Evolutionary conservation across 352 stramenopile species (phyloP).

Genomic region (Pilasporangium apinafurcum): DNA sequence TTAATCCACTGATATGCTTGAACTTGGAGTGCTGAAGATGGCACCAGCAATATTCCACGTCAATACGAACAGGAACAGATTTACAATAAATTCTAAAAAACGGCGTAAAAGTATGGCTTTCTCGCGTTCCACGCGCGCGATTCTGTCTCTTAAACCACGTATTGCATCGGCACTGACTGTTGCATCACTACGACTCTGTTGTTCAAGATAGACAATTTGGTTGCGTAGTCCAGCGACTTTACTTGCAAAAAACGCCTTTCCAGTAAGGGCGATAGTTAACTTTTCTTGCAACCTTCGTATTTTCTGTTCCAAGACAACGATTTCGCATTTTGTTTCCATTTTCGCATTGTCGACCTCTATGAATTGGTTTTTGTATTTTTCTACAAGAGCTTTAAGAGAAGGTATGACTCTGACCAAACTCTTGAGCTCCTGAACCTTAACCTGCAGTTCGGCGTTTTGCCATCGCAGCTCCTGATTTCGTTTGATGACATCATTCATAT

Average conservation of each 20-base stretch:
- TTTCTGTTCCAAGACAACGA: slow-evolving; percentile 80
- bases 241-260: slow-evolving; percentile 82
- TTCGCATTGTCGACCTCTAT: slow-evolving; percentile 81
- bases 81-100: too few relatives aligned
- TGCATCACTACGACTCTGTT: slow-evolving; percentile 31
- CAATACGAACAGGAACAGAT: too few relatives aligned
- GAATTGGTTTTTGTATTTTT: slow-evolving; percentile 87
- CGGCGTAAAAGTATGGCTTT: too few relatives aligned
- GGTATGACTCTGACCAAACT: slow-evolving; percentile 84
- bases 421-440: slow-evolving; percentile 81
- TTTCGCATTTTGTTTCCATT: slow-evolving; percentile 65
- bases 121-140: slow-evolving; percentile 72
- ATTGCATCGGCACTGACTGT: slow-evolving; percentile 54
- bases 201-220: slow-evolving; percentile 53
- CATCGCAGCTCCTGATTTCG: slow-evolving; percentile 74
- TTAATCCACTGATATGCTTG: too few relatives aligned
- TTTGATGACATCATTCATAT: slow-evolving; percentile 73
- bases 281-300: slow-evolving; percentile 77
- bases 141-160: slow-evolving; percentile 46
- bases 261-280: slow-evolving; percentile 65
- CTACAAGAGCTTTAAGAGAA: slow-evolving; percentile 68
- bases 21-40: too few relatives aligned
- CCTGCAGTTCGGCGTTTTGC: slow-evolving; percentile 73
- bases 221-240: slow-evolving; percentile 73
- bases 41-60: too few relatives aligned